A percentile compares a stretch with the other conserved stretches of the same genome.
Conservation (phyloP, 208 protist species). For the Trichomonas vaginalis region DNA sequence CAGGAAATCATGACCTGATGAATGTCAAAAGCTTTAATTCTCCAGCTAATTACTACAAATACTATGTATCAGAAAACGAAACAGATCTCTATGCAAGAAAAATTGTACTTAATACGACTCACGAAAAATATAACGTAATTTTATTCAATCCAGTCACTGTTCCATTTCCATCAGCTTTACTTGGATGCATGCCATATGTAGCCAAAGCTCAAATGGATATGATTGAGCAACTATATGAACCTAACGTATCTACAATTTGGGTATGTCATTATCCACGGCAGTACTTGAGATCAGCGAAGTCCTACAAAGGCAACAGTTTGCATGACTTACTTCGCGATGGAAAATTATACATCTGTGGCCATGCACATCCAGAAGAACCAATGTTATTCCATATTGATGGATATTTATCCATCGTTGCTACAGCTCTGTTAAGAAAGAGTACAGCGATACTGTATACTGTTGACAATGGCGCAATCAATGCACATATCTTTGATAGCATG, state of each 20-base stretch:
- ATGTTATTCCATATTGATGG: not conserved
- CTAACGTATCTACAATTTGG: not conserved
- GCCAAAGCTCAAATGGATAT: not conserved
- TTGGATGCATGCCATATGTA: not conserved
- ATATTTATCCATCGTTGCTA: not conserved
- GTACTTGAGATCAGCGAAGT: not conserved
- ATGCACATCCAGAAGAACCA: not conserved
- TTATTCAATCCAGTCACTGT: not conserved
- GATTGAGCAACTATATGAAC: not conserved
- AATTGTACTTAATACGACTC: not conserved
- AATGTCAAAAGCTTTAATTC: not conserved
- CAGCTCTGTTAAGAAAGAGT: not conserved
- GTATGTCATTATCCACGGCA: not conserved
- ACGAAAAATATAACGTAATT: not conserved
- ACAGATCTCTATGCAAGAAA: not conserved
- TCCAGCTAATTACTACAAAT: not conserved
- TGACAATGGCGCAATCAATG: not conserved
- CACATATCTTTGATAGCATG: not conserved
- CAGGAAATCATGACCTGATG: not conserved
- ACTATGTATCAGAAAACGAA: not conserved
- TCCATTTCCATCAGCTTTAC: not conserved
- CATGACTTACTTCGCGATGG: not conserved
- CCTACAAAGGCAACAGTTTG: not conserved
- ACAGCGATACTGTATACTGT: not conserved
- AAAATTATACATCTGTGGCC: not conserved